A percentile compares a stretch with the other conserved stretches of the same genome.
Evolutionary conservation across 768 basidiomycete genomes (phyloP).

Genomic region (Termitomyces sp.): DNA sequence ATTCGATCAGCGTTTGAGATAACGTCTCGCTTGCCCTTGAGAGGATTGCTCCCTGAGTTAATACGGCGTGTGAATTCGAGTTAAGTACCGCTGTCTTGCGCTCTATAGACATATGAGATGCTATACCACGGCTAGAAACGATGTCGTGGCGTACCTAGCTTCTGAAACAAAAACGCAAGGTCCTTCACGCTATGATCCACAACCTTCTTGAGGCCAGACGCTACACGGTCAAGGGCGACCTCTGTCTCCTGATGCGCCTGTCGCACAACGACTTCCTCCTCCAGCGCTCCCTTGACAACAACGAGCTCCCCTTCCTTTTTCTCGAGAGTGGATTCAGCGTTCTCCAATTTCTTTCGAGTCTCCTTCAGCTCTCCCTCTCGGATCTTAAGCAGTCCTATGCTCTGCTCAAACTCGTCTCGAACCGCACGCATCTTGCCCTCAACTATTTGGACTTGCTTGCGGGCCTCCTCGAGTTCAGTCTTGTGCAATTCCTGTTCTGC

Average conservation of each 20-base stretch:
- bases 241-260: constrained; percentile 79
- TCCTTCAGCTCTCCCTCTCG: constrained; percentile 73
- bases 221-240: constrained; percentile 64
- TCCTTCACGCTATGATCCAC: constrained; percentile 69
- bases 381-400: constrained; percentile 70
- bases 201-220: constrained; percentile 60
- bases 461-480: constrained; percentile 79
- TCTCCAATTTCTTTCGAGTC: constrained; percentile 52
- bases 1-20: constrained; percentile 54
- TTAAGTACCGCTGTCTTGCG: constrained; percentile 65
- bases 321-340: constrained; percentile 48
- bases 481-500: constrained; percentile 72
- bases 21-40: constrained; percentile 50
- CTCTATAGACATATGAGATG: constrained; percentile 37
- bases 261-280: constrained; percentile 78
- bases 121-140: constrained; percentile 6
- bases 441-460: constrained; percentile 77
- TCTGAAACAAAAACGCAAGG: constrained; percentile 68
- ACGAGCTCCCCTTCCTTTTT: constrained; percentile 56
- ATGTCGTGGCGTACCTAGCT: constrained; percentile 59
- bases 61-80: constrained; percentile 63
- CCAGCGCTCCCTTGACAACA: constrained; percentile 53
- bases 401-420: constrained; percentile 90
- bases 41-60: constrained; percentile 58
- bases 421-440: constrained; percentile 77